Evolutionary conservation across 2,329 filamentous ascomycete genomes (phyloP).

Genomic region (Hirsutella rhossiliensis): DNA sequence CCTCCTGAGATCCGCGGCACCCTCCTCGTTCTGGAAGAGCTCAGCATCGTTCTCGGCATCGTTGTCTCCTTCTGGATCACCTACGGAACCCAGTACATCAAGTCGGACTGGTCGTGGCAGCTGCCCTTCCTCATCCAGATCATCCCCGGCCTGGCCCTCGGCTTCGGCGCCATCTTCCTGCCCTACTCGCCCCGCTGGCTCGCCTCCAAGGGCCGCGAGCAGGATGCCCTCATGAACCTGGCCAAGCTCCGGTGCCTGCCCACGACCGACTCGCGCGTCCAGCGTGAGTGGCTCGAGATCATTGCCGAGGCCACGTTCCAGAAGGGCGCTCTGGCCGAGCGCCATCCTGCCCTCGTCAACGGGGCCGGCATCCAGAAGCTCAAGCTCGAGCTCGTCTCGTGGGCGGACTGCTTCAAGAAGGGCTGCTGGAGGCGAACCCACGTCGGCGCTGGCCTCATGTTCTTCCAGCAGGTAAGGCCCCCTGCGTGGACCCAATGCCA

Average conservation of each 20-base stretch:
- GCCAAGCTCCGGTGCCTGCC: conserved; percentile 12
- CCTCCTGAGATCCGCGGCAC: conserved; percentile 35
- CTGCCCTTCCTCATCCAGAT: conserved; percentile 18
- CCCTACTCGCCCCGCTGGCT: conserved; percentile 17
- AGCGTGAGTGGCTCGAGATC: conserved; percentile 13
- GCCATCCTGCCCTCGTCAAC: conserved; percentile 22
- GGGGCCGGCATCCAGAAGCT: conserved; percentile 20
- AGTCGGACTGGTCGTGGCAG: conserved; percentile 14
- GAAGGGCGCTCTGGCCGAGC: conserved; percentile 15
- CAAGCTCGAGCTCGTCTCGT: conserved; percentile 34
- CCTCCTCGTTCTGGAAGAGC: conserved; percentile 28
- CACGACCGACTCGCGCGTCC: conserved; percentile 8
- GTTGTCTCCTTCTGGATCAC: conserved; percentile 19
- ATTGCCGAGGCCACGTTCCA: conserved; percentile 13
- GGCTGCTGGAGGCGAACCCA: conserved; percentile 32
- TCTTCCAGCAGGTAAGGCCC: conserved; percentile 38
- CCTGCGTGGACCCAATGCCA: conserved; percentile 8
- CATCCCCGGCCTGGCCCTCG: conserved; percentile 12
- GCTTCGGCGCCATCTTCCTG: conserved; percentile 11
- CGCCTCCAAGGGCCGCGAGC: conserved; percentile 11
- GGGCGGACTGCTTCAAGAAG: conserved; percentile 35
- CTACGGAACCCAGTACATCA: conserved; percentile 15
- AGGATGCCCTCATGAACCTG: conserved; percentile 11
- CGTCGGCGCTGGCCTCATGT: conserved; percentile 39
- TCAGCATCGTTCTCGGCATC: conserved; percentile 19